A percentile compares a stretch with the other conserved stretches of the same genome.
These are phyloP conservation scores for Cercospora zeae-maydis DNA, from an alignment of 2,329 filamentous ascomycete genomes.

Conservation along the genomic window DNA sequence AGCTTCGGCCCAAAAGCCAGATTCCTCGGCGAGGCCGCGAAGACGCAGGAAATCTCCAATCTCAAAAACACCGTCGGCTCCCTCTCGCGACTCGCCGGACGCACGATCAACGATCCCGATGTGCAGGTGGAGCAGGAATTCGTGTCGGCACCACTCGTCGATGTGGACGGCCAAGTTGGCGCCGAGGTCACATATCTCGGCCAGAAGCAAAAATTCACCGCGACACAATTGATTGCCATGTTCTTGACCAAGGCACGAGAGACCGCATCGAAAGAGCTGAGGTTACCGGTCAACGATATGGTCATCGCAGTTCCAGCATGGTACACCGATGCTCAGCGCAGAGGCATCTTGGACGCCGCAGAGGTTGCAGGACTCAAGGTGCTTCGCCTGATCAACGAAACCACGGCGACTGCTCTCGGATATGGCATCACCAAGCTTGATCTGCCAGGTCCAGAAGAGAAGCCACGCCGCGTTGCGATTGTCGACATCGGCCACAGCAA, in stretches of 20 bases:
- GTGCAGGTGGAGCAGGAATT: conserved; percentile 88
- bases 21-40: conserved; percentile 91
- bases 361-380: conserved; percentile 92
- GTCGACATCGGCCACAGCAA: conserved; percentile 95
- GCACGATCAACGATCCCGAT: conserved; percentile 84
- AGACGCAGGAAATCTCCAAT: conserved; percentile 99
- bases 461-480: conserved; percentile 84
- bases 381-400: conserved; percentile 95
- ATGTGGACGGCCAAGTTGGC: conserved; percentile 90
- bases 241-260: conserved; percentile 91
- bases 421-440: conserved; percentile 98
- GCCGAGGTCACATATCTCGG: conserved; percentile 90
- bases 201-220: conserved; percentile 93
- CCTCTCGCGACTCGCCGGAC: conserved; percentile 88
- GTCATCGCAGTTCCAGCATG: conserved; percentile 93
- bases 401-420: conserved; percentile 89
- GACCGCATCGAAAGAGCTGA: conserved; percentile 81
- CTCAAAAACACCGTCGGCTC: conserved; percentile 96
- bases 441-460: conserved; percentile 82
- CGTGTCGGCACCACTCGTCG: conserved; percentile 79
- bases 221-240: conserved; percentile 91
- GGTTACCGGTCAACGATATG: conserved; percentile 84
- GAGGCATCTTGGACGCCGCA: conserved; percentile 82
- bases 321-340: conserved; percentile 94
- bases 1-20: conserved; percentile 91